Base-by-base conservation (phyloP, 192 early-diverging fungal species). In the Rhizophagus clarus region DNA sequence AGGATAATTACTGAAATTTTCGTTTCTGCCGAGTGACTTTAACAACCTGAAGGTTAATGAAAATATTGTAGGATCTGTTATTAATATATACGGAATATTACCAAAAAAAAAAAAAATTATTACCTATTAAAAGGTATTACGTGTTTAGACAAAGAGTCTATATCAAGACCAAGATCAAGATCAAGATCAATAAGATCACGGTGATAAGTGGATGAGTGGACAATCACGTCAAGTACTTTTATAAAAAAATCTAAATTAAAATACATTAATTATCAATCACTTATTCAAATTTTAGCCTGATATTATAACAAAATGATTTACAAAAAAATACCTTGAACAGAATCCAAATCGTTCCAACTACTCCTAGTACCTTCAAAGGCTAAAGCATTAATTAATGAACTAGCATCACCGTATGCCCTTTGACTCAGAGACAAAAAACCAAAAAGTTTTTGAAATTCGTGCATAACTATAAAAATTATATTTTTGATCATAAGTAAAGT, bases 361-460 rank as follows among this genome's bases (percentile, higher is more conserved):
- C 0, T 24, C 26, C 0, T 77, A 22, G 40, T 79, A 20, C 61
- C 77, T 32, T 79, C 31, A 32, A 40, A 60, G 17, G 72, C 45
- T 4, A 84, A 42, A 12, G 84, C 84, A 31, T 74, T 24, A 0
- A 84, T 72, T n/a, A 85, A 74, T 71, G 75, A 80, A 28, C 63
- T 72, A 2, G 68, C 68, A 37, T 74, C 81, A 12, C 81, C 84
- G 79, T 86, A 86, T 10, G 56, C 10, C 24, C 87, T 81, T 32
- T 83, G 45, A 29, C 83, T 83, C 31, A 79, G 45, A 6, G 34
- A 40, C 7, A 88, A 60, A 67, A 84, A 88, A 5, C 74, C 87
- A 66, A 86, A 88, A 32, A 88, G 75, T 17, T 84, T 84, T 72
- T 88, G 87, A 45, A 84, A n/a, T 76, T 88, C 87, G 22, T 82